Percentiles rank a stretch among this genome's conserved stretches.
Evolutionary conservation across 352 stramenopile species (phyloP).

Genomic region (Phytophthora boehmeriae): DNA sequence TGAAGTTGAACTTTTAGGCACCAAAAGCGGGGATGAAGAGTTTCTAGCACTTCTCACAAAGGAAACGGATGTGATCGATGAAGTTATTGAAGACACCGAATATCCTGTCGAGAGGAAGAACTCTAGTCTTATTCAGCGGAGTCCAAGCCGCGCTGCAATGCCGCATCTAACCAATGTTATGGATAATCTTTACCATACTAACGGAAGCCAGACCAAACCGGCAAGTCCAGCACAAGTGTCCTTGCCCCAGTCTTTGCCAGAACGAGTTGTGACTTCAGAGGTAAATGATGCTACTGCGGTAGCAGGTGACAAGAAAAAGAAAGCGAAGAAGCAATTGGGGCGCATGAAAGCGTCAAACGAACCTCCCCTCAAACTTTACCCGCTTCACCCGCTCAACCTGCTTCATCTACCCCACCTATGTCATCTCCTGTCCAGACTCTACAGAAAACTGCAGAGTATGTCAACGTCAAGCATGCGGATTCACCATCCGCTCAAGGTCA

Average conservation of each 20-base stretch:
- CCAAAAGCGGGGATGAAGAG: conserved; percentile 57
- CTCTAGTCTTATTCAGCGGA: conserved; percentile 41
- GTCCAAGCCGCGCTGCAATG: conserved; percentile 29
- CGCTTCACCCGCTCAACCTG: background rate
- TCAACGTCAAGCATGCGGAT: background rate
- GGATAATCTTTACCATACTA: background rate
- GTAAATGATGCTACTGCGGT: conserved; percentile 6
- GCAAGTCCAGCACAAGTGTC: conserved; percentile 15
- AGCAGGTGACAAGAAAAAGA: conserved; percentile 27
- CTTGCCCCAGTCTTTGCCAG: background rate
- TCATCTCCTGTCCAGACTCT: conserved; percentile 2
- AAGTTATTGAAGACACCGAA: conserved; percentile 3
- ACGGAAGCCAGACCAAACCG: background rate
- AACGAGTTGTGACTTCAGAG: background rate
- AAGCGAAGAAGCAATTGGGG: conserved; percentile 20
- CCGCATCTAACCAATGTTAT: background rate
- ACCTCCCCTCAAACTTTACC: too few relatives aligned
- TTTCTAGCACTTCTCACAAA: conserved; percentile 60
- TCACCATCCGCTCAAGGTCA: background rate
- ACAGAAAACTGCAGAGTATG: background rate
- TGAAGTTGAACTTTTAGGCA: conserved; percentile 53
- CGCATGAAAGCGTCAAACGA: conserved; percentile 2
- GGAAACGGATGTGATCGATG: conserved; percentile 33
- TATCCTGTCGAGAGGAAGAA: conserved; percentile 17
- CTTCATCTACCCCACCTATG: background rate